Conservation (phyloP, 305 asterid genomes). For the Fraxinus dipetala region DNA sequence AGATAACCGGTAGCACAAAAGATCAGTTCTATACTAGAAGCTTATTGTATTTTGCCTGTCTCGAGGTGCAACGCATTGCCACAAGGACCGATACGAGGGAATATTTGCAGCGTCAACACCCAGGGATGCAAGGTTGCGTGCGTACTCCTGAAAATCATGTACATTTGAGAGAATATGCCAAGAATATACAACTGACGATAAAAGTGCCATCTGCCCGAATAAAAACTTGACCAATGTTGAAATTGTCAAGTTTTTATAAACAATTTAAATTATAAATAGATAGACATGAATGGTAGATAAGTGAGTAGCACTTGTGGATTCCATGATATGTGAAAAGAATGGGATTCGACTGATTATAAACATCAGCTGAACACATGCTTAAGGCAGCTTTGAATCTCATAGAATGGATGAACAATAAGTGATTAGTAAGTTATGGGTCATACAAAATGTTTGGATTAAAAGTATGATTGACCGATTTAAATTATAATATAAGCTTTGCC, state of each 20-base stretch:
- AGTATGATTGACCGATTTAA: background rate
- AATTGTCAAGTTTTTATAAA: background rate
- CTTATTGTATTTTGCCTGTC: conserved; percentile 61
- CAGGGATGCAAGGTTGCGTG: conserved; percentile 69
- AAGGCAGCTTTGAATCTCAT: background rate
- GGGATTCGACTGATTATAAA: background rate
- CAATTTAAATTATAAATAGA: background rate
- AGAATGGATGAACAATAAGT: background rate
- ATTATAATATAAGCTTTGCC: background rate
- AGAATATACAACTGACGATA: background rate
- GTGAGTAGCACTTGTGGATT: background rate
- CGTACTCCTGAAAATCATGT: conserved; percentile 67
- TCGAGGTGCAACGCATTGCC: conserved; percentile 89
- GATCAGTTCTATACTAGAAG: conserved; percentile 35
- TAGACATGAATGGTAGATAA: background rate
- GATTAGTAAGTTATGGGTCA: background rate
- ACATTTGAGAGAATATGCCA: background rate
- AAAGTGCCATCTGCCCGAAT: background rate
- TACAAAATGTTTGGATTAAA: background rate
- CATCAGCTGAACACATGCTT: background rate
- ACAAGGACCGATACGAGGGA: conserved; percentile 68
- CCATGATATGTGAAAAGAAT: background rate
- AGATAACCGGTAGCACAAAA: conserved; percentile 3
- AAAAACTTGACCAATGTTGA: background rate
- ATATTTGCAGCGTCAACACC: conserved; percentile 67